Base-by-base conservation (phyloP, 805 yeast genomes). In the Ogataea paraovalis region DNA sequence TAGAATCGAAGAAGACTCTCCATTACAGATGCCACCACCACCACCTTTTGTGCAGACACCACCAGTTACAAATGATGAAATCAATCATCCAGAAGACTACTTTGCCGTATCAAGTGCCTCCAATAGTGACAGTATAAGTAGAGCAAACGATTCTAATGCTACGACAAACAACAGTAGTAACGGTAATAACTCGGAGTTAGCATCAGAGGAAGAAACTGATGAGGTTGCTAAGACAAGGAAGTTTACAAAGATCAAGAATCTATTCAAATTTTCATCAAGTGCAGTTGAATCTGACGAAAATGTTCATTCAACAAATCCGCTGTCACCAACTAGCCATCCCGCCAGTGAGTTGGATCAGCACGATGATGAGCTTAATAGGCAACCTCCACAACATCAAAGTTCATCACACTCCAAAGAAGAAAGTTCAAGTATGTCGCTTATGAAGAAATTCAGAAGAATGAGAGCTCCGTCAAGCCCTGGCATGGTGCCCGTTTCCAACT, bases 381-480 rank as follows among this genome's bases (percentile, higher is more conserved):
- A 42, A 28, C 19, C 4, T 3, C 43, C 28, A 32, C 43, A 18
- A 14, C 27, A 21, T 12, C 38, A 30, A 32, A 19, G 22, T 30
- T 30, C 34, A 8, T 14, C 6, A 14, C 34, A 30, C 6, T 30
- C 39, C 4, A 42, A 44, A 8, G 54, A 54, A 4, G 59, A 52
- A 13, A 41, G 41, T 32, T 42, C 57, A 4, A 43, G 59, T 6
- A 49, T 56, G 32, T 58, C 65, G 2, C 41, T 66, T 14, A 68
- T 68, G 53, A 59, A 59, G 50, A 62, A 66, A 42, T 50, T 67
- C 36, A 61, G 68, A 43, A 56, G 74, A 42, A 64, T 68, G 53
- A 57, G 65, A 43, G 55, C 67, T 1, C 64, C 68, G 8, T 59
- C 67, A 16, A 64, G 65, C 40, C 66, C 69, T 4, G 54, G 56